Evolutionary conservation across 768 basidiomycete genomes (phyloP), one percentile per base, ranked within the genome.

Genomic region (Rhizopogon roseolus): DNA sequence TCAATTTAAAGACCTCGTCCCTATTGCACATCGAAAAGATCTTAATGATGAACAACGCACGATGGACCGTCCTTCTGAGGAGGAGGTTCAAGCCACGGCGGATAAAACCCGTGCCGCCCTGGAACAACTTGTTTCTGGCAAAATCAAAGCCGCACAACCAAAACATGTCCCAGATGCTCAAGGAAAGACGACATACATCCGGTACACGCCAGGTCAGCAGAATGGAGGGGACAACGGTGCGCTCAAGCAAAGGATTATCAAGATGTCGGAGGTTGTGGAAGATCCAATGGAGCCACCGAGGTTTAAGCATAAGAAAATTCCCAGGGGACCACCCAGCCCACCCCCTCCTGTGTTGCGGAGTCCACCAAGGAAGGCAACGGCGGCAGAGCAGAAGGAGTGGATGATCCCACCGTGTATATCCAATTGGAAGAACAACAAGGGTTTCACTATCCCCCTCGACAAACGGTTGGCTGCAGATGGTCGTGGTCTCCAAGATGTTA

Each of bases 381-480:
- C 91, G 7, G 90, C 93, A 52, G 97, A 99, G 66, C 96, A 98
- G 74, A 99, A 98, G 73, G 97, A 98, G 64, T 98, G 97, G 97
- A 97, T 98, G 94, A 98, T 99, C 54, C 97, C 97, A 16, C 97
- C 97, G 16, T 98, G 96, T 69, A 98, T 99, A 56, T 96, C 93
- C 27, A 99, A 99, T 73, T 99, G 97, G 97, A 99, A 99, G 77
- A 99, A 99, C 77, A 98, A 98, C 84, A 99, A 98, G 73, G 97
- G 97, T 81, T 99, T 95, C 69, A 98, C 97, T 1, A 98, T 98
- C 64, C 96, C 97, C 37, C 79, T 98, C 34, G 97, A 98, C 67
- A 98, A 99, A 74, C 90, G 96, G 58, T 76, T 99, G 50, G 97
- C 97, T 38, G 96, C 97, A 4, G 97, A 98, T 69, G 96, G 96